phyloP scores from a whole-genome alignment of 768 basidiomycete species.

The Phaeotremella fagi region DNA sequence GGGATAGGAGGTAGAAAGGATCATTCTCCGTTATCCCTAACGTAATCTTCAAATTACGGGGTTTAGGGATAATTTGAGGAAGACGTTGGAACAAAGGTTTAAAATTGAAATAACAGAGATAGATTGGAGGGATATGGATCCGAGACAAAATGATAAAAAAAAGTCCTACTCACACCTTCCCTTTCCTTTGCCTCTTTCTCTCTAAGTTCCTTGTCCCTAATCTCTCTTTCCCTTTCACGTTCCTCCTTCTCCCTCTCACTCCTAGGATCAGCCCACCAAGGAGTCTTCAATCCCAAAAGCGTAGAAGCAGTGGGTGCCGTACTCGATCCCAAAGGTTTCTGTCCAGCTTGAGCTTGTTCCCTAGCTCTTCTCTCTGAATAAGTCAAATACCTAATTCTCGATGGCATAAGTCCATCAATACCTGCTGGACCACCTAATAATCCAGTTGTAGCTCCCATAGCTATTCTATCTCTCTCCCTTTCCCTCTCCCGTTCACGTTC shows the following conservation, averaged over 20 bases:
- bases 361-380: not conserved
- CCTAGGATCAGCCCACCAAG: conserved; percentile 29
- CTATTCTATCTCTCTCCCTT: conserved; percentile 51
- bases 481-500: conserved; percentile 12
- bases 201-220: not conserved
- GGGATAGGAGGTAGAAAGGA: too few relatives aligned
- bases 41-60: too few relatives aligned
- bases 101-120: too few relatives aligned
- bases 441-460: not conserved
- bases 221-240: conserved; percentile 12
- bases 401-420: not conserved
- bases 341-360: not conserved
- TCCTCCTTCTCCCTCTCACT: conserved; percentile 17
- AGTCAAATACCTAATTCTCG: not conserved
- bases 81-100: not conserved
- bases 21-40: too few relatives aligned
- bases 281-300: conserved; percentile 10
- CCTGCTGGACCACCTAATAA: not conserved
- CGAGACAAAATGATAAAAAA: not conserved
- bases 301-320: not conserved
- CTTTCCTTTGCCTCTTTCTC: conserved; percentile 24
- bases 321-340: not conserved
- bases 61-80: too few relatives aligned
- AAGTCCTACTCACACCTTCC: conserved; percentile 32
- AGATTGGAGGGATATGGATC: not conserved